A percentile compares a stretch with the other conserved stretches of the same genome.
Conservation (phyloP, 345 rosid genomes). For the Lumnitzera racemosa region DNA sequence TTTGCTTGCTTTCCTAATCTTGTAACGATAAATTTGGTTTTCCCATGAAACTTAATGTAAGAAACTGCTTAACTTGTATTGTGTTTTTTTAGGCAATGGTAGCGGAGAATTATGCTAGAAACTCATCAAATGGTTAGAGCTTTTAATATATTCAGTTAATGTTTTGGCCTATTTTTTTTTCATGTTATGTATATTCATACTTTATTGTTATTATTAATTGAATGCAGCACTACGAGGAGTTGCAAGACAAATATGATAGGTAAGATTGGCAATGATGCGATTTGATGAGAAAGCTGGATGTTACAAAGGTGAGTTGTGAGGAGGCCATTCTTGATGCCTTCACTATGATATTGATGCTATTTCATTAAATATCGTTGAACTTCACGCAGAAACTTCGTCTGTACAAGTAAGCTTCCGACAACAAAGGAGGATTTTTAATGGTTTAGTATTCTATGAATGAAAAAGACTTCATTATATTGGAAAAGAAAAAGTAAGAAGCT, state of each 20-base stretch:
- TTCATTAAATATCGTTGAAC: not conserved
- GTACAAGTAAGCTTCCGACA: conserved; percentile 54
- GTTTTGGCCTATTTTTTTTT: not conserved
- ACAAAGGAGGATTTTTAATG: conserved; percentile 69
- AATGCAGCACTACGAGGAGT: conserved; percentile 69
- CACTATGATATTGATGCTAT: not conserved
- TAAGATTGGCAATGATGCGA: conserved; percentile 57
- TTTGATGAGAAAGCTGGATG: conserved; percentile 62
- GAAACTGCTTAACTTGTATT: conserved; percentile 4
- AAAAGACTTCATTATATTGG: conserved; percentile 68
- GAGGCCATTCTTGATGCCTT: not conserved
- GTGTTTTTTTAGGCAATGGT: too few species aligned
- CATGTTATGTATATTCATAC: too few species aligned
- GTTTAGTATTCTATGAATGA: conserved; percentile 60
- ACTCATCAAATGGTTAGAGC: conserved; percentile 65
- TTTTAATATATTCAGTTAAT: not conserved
- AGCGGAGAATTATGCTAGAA: conserved; percentile 63
- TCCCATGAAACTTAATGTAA: too few species aligned
- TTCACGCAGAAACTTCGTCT: conserved; percentile 56
- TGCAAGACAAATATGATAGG: conserved; percentile 77
- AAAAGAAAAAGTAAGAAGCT: conserved; percentile 84
- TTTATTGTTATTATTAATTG: conserved; percentile 4
- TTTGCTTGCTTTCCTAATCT: conserved; percentile 2
- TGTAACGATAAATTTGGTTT: too few species aligned
- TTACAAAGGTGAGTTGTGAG: conserved; percentile 74